phyloP scores from a whole-genome alignment of 495 filamentous ascomycete species.

The Bombardia bombarda region DNA sequence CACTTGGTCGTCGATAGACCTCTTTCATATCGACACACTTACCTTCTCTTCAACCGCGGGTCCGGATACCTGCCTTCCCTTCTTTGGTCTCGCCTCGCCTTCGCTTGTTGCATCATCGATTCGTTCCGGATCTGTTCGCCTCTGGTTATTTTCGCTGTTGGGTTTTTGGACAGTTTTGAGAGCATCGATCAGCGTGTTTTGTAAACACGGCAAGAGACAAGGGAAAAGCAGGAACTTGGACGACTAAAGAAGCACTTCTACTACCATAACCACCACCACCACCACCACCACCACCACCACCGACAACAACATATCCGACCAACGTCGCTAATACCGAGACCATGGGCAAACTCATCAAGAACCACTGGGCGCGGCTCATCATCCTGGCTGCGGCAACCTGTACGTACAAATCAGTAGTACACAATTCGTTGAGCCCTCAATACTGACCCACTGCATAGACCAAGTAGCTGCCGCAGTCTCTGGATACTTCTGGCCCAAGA shows the following conservation, averaged over 20 bases:
- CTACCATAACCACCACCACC: background rate
- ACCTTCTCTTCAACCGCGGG: slow-evolving; percentile 29
- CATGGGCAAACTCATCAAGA: slow-evolving; percentile 98
- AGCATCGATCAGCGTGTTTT: slow-evolving; percentile 9
- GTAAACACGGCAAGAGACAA: slow-evolving; percentile 21
- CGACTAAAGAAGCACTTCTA: background rate
- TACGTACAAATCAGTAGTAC: slow-evolving; percentile 39
- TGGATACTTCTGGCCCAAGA: slow-evolving; percentile 97
- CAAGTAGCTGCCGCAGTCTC: slow-evolving; percentile 79
- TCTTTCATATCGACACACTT: slow-evolving; percentile 38
- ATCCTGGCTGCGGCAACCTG: slow-evolving; percentile 76
- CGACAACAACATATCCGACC: too few relatives aligned
- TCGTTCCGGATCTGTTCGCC: too few relatives aligned
- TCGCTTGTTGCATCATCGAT: too few relatives aligned
- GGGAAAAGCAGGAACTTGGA: slow-evolving; percentile 1
- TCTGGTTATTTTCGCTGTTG: slow-evolving; percentile 1
- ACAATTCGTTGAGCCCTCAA: too few relatives aligned
- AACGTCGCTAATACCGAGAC: slow-evolving; percentile 18
- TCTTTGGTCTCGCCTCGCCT: slow-evolving; percentile 16
- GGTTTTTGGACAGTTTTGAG: background rate
- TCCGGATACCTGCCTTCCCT: slow-evolving; percentile 38
- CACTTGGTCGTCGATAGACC: slow-evolving; percentile 38
- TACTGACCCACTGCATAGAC: slow-evolving; percentile 38
- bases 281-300: slow-evolving; percentile 4
- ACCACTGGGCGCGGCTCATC: slow-evolving; percentile 94